These are phyloP conservation scores for Pleurotus eryngii DNA, from an alignment of 768 basidiomycete genomes.

Conservation along the genomic window DNA sequence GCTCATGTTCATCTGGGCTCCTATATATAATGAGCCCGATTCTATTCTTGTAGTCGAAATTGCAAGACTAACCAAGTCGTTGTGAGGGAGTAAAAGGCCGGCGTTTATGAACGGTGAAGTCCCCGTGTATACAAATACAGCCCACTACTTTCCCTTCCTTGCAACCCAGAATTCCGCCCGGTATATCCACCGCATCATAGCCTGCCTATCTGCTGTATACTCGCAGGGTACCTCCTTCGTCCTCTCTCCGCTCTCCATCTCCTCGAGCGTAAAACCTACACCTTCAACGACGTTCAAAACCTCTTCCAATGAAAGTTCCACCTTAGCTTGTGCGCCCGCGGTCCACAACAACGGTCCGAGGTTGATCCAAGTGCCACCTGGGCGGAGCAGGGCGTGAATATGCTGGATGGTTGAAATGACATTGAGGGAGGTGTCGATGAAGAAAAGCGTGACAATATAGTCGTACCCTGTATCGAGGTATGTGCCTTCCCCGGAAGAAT, in stretches of 20 bases:
- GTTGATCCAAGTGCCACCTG: slow-evolving; percentile 71
- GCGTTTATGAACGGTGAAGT: too few species aligned
- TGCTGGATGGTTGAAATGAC: slow-evolving; percentile 51
- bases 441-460: slow-evolving; percentile 62
- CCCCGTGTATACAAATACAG: too few species aligned
- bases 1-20: too few species aligned
- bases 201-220: slow-evolving; percentile 57
- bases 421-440: slow-evolving; percentile 61
- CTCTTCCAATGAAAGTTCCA: slow-evolving; percentile 66
- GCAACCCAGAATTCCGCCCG: slow-evolving; percentile 69
- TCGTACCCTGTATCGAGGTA: slow-evolving; percentile 39
- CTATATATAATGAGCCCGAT: too few species aligned
- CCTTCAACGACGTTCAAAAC: slow-evolving; percentile 46
- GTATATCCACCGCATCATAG: slow-evolving; percentile 74
- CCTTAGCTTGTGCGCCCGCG: slow-evolving; percentile 46
- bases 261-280: slow-evolving; percentile 48
- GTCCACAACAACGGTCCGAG: slow-evolving; percentile 68
- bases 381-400: slow-evolving; percentile 52
- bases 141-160: slow-evolving; percentile 27
- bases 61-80: too few species aligned
- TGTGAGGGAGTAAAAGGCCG: too few species aligned
- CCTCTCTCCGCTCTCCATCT: slow-evolving; percentile 19
- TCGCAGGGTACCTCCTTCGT: slow-evolving; percentile 55
- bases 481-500: slow-evolving; percentile 7
- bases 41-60: too few species aligned